Evolutionary conservation across 176 grass and related monocot species (phyloP).

Genomic region (Leersia perrieri): DNA sequence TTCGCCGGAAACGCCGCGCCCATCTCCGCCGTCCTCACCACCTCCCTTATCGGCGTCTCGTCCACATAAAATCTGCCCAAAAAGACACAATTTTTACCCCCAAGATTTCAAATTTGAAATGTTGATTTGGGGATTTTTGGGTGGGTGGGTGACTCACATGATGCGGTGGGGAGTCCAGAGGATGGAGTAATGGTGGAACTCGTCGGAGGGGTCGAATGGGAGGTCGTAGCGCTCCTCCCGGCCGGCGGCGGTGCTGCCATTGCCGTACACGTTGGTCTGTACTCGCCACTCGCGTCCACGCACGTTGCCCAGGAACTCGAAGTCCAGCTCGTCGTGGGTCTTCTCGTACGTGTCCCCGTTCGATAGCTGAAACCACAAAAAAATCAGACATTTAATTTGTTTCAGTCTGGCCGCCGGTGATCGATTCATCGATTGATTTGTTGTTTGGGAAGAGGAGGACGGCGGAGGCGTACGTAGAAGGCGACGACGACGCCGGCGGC

Average conservation of each 20-base stretch:
- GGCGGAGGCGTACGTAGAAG: slow-evolving; percentile 55
- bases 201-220: slow-evolving; percentile 85
- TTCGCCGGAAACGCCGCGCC: slow-evolving; percentile 76
- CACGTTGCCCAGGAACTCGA: slow-evolving; percentile 94
- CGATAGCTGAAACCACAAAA: slow-evolving; percentile 49
- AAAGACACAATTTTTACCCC: background rate
- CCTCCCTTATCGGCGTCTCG: slow-evolving; percentile 72
- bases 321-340: slow-evolving; percentile 96
- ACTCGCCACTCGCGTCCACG: slow-evolving; percentile 82
- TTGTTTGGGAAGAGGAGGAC: background rate
- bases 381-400: no score
- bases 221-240: slow-evolving; percentile 93
- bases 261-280: slow-evolving; percentile 84
- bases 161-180: slow-evolving; percentile 63
- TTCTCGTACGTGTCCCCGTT: slow-evolving; percentile 83
- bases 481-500: slow-evolving; percentile 86
- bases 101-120: background rate
- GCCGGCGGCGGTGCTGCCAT: slow-evolving; percentile 70
- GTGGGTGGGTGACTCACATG: slow-evolving; percentile 54
- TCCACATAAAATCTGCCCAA: slow-evolving; percentile 81
- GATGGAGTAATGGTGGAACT: slow-evolving; percentile 93
- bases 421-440: background rate
- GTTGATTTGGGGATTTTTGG: no score
- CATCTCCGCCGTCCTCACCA: slow-evolving; percentile 62
- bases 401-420: no score